Conservation (phyloP, 2,329 filamentous ascomycete genomes). For the Botrytis squamosa region DNA sequence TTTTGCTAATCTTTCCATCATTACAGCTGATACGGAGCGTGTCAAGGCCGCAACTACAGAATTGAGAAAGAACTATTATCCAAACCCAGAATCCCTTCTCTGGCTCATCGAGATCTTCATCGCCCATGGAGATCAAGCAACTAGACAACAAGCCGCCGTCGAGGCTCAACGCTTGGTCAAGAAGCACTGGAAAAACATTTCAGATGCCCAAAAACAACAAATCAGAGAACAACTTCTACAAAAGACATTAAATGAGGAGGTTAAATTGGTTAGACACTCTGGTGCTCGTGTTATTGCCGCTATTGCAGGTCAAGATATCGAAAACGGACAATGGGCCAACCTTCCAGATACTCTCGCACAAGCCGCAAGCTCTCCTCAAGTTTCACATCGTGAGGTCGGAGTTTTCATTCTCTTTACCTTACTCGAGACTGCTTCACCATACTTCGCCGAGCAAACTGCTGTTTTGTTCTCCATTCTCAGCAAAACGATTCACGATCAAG, state of each 20-base stretch:
- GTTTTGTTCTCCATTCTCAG: conserved; percentile 81
- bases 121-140: conserved; percentile 61
- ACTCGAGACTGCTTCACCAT: conserved; percentile 81
- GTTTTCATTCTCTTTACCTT: conserved; percentile 93
- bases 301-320: conserved; percentile 82
- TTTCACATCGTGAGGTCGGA: conserved; percentile 82
- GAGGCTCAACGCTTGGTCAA: conserved; percentile 79
- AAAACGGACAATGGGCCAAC: conserved; percentile 81
- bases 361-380: conserved; percentile 71
- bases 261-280: conserved; percentile 76
- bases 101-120: conserved; percentile 86
- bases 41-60: conserved; percentile 88
- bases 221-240: conserved; percentile 82
- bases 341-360: conserved; percentile 77
- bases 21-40: conserved; percentile 77
- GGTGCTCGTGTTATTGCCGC: conserved; percentile 84
- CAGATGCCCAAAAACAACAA: conserved; percentile 72
- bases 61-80: conserved; percentile 92
- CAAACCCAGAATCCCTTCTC: conserved; percentile 77
- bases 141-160: conserved; percentile 86
- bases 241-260: conserved; percentile 76
- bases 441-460: conserved; percentile 76
- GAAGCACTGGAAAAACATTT: conserved; percentile 80
- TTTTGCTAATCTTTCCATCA: conserved; percentile 33
- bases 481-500: conserved; percentile 83